These are phyloP conservation scores for Solanum rostratum DNA, from an alignment of 257 asterid genomes.

Conservation along the genomic window DNA sequence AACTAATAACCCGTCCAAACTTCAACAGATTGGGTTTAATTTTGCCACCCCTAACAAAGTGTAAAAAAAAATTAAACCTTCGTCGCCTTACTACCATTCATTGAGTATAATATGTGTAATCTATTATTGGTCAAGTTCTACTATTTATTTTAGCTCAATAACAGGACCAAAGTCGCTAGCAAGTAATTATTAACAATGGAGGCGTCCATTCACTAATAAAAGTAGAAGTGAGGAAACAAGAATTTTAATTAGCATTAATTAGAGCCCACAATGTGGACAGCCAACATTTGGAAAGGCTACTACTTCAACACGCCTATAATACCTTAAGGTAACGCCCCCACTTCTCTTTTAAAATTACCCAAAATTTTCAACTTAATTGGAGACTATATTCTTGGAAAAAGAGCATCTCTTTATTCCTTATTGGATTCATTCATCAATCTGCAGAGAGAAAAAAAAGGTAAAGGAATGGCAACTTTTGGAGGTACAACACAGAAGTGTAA, in stretches of 20 bases:
- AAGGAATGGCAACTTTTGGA: conserved; percentile 14
- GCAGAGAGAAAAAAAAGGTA: neutral
- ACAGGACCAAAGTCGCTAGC: too few relatives aligned
- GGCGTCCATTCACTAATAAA: neutral
- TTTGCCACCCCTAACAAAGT: too few relatives aligned
- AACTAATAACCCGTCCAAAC: too few relatives aligned
- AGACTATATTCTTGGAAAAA: neutral
- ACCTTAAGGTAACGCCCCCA: conserved; percentile 2
- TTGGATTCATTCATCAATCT: neutral
- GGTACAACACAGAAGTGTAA: conserved; percentile 27
- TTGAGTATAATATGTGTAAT: too few relatives aligned
- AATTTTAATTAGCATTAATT: neutral
- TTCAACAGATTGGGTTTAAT: too few relatives aligned
- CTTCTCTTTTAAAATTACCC: conserved; percentile 2
- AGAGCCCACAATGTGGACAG: conserved; percentile 10
- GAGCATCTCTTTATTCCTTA: neutral
- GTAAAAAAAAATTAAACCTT: too few relatives aligned
- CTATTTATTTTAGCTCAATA: too few relatives aligned
- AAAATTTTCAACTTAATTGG: neutral
- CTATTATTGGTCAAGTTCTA: too few relatives aligned
- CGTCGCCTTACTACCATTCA: too few relatives aligned
- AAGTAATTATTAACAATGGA: too few relatives aligned
- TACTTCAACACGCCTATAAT: conserved; percentile 3
- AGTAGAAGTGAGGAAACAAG: neutral
- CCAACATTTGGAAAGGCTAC: conserved; percentile 3